Conservation (phyloP, 2,329 filamentous ascomycete species). For the Aspergillus pseudoterreus region DNA sequence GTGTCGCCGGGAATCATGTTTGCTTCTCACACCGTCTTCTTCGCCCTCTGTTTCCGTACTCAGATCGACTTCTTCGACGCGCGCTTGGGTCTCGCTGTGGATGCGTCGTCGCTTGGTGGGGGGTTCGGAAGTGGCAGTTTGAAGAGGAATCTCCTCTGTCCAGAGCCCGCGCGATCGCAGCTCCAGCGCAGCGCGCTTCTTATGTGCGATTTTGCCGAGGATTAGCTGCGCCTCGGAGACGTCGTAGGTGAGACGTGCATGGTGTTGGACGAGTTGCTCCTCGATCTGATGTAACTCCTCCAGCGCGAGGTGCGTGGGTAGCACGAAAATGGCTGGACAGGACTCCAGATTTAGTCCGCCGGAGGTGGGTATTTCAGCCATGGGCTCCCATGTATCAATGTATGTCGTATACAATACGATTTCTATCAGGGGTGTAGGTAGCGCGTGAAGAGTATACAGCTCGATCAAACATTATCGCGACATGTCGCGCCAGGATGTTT, state of each 20-base stretch:
- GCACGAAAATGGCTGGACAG: constrained; percentile 66
- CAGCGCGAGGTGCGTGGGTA: constrained; percentile 64
- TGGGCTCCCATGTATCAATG: neutral
- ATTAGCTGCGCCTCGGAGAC: constrained; percentile 69
- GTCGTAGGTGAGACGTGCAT: constrained; percentile 65
- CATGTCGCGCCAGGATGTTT: no score
- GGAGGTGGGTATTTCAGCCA: neutral
- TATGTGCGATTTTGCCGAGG: constrained; percentile 67
- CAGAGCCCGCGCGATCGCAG: constrained; percentile 63
- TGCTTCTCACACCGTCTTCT: constrained; percentile 16
- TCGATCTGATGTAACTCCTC: constrained; percentile 63
- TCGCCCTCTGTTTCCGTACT: constrained; percentile 30
- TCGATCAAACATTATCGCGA: no score
- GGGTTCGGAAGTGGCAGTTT: constrained; percentile 1
- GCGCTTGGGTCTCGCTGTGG: neutral
- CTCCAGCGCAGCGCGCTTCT: constrained; percentile 72
- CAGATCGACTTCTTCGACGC: constrained; percentile 20
- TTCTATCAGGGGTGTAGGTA: no score
- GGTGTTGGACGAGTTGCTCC: constrained; percentile 53
- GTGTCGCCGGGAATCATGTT: constrained; percentile 8
- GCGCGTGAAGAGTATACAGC: no score
- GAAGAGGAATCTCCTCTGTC: constrained; percentile 34
- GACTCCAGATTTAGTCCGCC: constrained; percentile 28
- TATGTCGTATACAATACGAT: neutral
- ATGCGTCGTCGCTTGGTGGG: constrained; percentile 28